Evolutionary conservation across 1,284 basidiomycete genomes (phyloP).

Genomic region (Schizophyllum commune): DNA sequence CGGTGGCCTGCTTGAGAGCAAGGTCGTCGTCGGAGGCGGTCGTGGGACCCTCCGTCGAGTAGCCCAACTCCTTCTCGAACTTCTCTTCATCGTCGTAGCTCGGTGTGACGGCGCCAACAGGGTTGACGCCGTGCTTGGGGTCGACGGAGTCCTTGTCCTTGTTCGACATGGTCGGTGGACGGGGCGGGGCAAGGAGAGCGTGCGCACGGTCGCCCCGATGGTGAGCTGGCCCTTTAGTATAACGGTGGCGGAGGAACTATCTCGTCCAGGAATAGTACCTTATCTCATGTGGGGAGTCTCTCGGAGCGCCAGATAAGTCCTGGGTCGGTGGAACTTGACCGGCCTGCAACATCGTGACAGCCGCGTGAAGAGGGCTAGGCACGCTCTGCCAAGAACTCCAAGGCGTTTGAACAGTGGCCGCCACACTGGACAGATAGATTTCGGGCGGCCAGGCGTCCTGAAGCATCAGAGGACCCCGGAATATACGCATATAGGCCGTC

Average conservation of each 20-base stretch:
- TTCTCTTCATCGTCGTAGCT: neutral
- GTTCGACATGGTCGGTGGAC: neutral
- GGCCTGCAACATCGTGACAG: neutral
- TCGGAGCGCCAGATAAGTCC: neutral
- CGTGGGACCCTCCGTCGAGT: neutral
- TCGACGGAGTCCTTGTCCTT: neutral
- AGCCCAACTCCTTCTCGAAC: neutral
- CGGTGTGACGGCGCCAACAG: neutral
- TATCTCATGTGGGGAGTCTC: neutral
- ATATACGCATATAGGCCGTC: no score
- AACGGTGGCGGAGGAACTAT: neutral
- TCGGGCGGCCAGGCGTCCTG: neutral
- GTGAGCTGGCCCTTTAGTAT: neutral
- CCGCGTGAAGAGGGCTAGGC: neutral
- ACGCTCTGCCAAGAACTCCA: neutral
- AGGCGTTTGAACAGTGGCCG: neutral
- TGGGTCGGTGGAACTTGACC: neutral
- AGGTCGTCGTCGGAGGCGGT: neutral
- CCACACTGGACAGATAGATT: neutral
- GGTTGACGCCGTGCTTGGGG: neutral
- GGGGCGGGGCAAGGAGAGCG: neutral
- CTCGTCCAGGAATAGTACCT: neutral
- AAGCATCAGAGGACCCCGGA: no score
- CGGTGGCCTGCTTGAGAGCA: neutral
- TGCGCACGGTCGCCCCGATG: neutral